Percentiles rank a stretch among this genome's conserved stretches.
Evolutionary conservation across 2,329 filamentous ascomycete genomes (phyloP).

Genomic region (Penicillium sp.): DNA sequence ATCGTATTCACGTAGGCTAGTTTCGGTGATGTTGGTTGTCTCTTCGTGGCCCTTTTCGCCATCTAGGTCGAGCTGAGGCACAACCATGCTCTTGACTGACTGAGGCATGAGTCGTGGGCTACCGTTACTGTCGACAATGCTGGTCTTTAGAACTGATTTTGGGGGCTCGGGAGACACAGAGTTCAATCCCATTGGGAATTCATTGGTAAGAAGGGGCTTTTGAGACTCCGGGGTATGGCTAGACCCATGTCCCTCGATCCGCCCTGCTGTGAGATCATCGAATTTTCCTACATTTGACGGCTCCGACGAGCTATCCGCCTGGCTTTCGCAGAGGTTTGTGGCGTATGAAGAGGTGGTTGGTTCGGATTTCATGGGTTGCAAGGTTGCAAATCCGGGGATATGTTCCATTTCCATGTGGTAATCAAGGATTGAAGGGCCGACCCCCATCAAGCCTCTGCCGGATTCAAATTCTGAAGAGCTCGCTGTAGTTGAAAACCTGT

Average conservation of each 20-base stretch:
- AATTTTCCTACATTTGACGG: neutral
- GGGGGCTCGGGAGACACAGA: neutral
- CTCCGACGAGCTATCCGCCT: conserved; percentile 2
- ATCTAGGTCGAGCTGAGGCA: neutral
- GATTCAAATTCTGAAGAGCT: conserved; percentile 1
- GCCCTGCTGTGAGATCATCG: neutral
- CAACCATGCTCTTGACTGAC: neutral
- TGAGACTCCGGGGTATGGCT: conserved; percentile 22
- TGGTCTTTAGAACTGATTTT: conserved; percentile 13
- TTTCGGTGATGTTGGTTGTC: neutral
- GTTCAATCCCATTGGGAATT: neutral
- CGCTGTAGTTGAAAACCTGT: neutral
- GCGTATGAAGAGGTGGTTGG: neutral
- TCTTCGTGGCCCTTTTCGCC: neutral
- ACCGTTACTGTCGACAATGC: conserved; percentile 39
- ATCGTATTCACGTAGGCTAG: conserved; percentile 13
- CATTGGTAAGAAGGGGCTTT: conserved; percentile 14
- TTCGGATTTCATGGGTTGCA: conserved; percentile 2
- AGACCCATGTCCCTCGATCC: neutral
- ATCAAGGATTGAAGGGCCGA: conserved; percentile 7
- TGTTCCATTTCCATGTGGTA: conserved; percentile 13
- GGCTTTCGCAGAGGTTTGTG: neutral
- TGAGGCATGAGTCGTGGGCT: conserved; percentile 32
- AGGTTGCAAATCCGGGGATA: conserved; percentile 6
- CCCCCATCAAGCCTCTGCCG: conserved; percentile 1